Percentiles rank a stretch among this genome's conserved stretches.
phyloP scores from a whole-genome alignment of 768 basidiomycete species.

The Terana coerulea region DNA sequence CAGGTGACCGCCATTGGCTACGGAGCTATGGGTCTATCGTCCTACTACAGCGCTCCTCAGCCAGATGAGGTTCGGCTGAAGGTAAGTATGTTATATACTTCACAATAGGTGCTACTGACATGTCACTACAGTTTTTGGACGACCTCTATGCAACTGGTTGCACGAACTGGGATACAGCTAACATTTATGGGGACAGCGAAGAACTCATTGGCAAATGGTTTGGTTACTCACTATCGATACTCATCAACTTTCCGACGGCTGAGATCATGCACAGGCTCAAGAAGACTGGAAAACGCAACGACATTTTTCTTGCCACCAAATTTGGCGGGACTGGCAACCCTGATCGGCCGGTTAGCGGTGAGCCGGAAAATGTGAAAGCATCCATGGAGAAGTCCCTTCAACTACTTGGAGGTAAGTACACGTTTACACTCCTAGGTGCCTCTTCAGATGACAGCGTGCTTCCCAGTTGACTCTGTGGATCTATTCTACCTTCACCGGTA shows the following conservation, averaged over 20 bases:
- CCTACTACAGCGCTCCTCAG: slow-evolving; percentile 38
- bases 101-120: too few species aligned
- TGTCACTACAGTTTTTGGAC: slow-evolving; percentile 36
- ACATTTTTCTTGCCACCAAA: slow-evolving; percentile 44
- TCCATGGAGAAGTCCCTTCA: slow-evolving; percentile 3
- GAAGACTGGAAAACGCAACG: slow-evolving; percentile 44
- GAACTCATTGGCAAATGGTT: slow-evolving; percentile 45
- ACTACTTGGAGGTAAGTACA: slow-evolving; percentile 3
- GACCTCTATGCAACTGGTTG: slow-evolving; percentile 36
- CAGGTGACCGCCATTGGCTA: slow-evolving; percentile 51
- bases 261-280: slow-evolving; percentile 41
- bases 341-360: slow-evolving; percentile 14
- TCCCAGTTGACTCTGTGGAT: slow-evolving; percentile 9
- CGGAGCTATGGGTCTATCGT: slow-evolving; percentile 55
- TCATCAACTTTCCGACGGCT: background rate
- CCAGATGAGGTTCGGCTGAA: slow-evolving; percentile 57
- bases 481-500: slow-evolving; percentile 12
- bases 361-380: slow-evolving; percentile 21
- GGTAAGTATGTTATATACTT: slow-evolving; percentile 28
- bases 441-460: background rate
- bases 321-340: slow-evolving; percentile 25
- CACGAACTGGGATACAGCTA: slow-evolving; percentile 45
- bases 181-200: slow-evolving; percentile 39
- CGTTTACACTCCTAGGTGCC: background rate
- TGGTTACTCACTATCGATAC: background rate